Base-by-base conservation (phyloP, 2,329 filamentous ascomycete genomes). In the Thermothelomyces thermophilus region DNA sequence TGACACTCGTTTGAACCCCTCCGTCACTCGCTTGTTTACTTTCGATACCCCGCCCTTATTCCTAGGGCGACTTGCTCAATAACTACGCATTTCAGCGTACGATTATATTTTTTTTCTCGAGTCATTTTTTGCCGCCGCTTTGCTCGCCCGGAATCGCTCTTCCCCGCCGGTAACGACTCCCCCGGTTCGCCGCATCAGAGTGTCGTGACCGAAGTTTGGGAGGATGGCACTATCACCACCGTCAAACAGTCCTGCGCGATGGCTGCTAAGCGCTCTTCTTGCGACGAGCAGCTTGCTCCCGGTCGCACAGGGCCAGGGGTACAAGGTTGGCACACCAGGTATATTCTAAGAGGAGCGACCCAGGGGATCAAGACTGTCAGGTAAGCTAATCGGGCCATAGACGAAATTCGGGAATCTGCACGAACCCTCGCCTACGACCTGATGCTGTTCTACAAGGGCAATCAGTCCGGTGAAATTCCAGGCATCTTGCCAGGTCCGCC, bases 401-500 rank as follows among this genome's bases (percentile, higher is more conserved):
- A 56, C 14, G 48, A 58, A 33, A 62, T 63, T 43, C 53, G 50
- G 9, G 40, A 57, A 17, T 57, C 58, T 8, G 55, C 60, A 16
- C 54, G 55, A 24, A 55, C 51, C 9, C 51, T 63, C 10, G 60
- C 60, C 10, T 60, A 57, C 54, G 59, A 61, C 37, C 39, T 62
- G 46, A 60, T 62, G 57, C 48, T 56, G 8, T 56, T 51, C 17
- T 63, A 62, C 54, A 48, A 62, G 17, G 61, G 61, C 22, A 61
- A 63, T 56, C 33, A 58, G 46, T 66, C 73, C 1, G 76, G 77
- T 47, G 66, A 71, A 60, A 75, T 73, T 14, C 77, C 77, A 7
- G 78, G 78, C 30, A 80, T 79, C 57, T 64, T 81, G 10, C 77
- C 77, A 1, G 77, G 77, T 0, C 78, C 78, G 47, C 77, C 77